phyloP scores from a whole-genome alignment of 1,139 yeast species.

The Protomyces macrosporus region DNA sequence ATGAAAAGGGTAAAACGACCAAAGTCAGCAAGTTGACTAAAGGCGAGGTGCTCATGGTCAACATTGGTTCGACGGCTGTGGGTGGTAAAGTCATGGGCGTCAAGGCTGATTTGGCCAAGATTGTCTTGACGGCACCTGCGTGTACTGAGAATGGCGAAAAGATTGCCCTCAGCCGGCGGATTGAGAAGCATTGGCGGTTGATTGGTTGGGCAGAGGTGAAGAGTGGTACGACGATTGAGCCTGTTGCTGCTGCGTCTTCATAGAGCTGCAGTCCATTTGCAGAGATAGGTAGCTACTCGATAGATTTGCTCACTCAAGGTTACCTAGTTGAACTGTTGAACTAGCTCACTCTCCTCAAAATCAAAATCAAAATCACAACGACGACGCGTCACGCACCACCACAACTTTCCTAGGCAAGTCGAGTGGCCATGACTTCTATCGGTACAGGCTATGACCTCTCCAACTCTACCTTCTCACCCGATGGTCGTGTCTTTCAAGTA shows the following conservation, averaged over 20 bases:
- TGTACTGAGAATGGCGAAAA: slow-evolving; percentile 98
- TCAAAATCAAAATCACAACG: background rate
- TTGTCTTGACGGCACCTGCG: slow-evolving; percentile 94
- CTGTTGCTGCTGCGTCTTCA: background rate
- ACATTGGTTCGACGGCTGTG: slow-evolving; percentile 97
- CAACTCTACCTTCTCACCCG: slow-evolving; percentile 78
- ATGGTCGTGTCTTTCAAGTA: slow-evolving; percentile 97
- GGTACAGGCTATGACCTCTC: slow-evolving; percentile 97
- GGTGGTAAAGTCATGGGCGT: slow-evolving; percentile 99
- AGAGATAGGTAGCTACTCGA: too few species aligned
- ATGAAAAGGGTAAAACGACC: slow-evolving; percentile 93
- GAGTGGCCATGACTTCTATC: slow-evolving; percentile 59
- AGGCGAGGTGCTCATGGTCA: slow-evolving; percentile 97
- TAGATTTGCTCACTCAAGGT: too few species aligned
- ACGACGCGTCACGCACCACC: background rate
- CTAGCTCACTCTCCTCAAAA: too few species aligned
- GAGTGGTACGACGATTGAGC: slow-evolving; percentile 17
- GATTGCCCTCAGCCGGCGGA: slow-evolving; percentile 97
- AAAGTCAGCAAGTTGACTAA: slow-evolving; percentile 90
- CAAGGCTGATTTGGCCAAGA: slow-evolving; percentile 98
- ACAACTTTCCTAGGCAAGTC: background rate
- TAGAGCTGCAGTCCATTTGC: too few species aligned
- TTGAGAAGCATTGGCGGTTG: slow-evolving; percentile 99
- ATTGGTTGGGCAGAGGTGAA: slow-evolving; percentile 98
- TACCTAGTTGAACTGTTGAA: too few species aligned